These are phyloP conservation scores for Fusarium kyushuense DNA, from an alignment of 2,329 filamentous ascomycete species.

Conservation along the genomic window DNA sequence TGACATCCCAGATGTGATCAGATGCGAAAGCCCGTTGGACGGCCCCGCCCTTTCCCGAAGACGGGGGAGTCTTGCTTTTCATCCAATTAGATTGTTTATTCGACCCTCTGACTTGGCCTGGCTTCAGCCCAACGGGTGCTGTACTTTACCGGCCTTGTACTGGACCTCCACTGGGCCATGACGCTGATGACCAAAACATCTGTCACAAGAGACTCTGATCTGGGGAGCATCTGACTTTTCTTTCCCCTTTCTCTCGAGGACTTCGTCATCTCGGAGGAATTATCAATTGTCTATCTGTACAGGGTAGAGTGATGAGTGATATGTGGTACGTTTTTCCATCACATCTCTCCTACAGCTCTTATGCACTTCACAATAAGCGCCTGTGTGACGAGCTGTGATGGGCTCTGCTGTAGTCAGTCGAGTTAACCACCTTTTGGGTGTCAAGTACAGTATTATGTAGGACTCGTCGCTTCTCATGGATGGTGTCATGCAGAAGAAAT, in stretches of 20 bases:
- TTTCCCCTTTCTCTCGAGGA: neutral
- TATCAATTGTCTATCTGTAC: neutral
- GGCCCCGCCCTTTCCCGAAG: slow-evolving; percentile 37
- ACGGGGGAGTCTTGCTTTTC: slow-evolving; percentile 16
- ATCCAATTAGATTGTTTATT: slow-evolving; percentile 28
- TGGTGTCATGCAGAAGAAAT: slow-evolving; percentile 48
- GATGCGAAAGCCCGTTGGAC: slow-evolving; percentile 38
- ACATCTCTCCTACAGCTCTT: slow-evolving; percentile 30
- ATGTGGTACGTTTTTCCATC: slow-evolving; percentile 25
- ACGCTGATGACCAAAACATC: slow-evolving; percentile 38
- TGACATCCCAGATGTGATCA: slow-evolving; percentile 35
- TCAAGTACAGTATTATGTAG: slow-evolving; percentile 17
- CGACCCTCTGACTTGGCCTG: slow-evolving; percentile 13
- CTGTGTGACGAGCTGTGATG: slow-evolving; percentile 31
- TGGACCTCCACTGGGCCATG: slow-evolving; percentile 13
- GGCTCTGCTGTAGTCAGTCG: slow-evolving; percentile 24
- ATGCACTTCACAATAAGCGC: slow-evolving; percentile 23
- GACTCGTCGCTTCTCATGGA: slow-evolving; percentile 36
- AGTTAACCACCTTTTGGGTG: slow-evolving; percentile 16
- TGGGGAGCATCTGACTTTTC: slow-evolving; percentile 38
- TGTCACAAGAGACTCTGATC: slow-evolving; percentile 38
- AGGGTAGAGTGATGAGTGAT: slow-evolving; percentile 13
- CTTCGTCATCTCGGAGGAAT: slow-evolving; percentile 9
- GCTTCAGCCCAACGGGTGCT: slow-evolving; percentile 25
- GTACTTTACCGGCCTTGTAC: neutral